These are phyloP conservation scores for Candida oleophila DNA, from an alignment of 805 yeast species.

Conservation along the genomic window DNA sequence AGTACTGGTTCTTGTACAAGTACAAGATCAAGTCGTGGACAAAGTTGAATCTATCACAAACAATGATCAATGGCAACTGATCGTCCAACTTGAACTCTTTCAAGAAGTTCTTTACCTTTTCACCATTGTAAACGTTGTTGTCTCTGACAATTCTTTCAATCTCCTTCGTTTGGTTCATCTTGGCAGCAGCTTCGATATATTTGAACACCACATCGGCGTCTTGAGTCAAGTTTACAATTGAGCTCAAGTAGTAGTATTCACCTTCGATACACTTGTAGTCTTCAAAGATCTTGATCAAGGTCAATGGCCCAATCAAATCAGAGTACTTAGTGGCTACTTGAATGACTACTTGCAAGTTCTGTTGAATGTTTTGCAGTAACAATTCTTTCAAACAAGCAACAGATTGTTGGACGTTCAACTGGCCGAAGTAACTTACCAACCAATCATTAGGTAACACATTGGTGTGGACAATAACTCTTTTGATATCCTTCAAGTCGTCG, in stretches of 20 bases:
- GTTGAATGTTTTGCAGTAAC: slow-evolving; percentile 73
- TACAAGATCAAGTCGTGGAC: slow-evolving; percentile 92
- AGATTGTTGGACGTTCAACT: slow-evolving; percentile 90
- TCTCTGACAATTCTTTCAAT: slow-evolving; percentile 95
- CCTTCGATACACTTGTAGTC: slow-evolving; percentile 93
- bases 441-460: slow-evolving; percentile 85
- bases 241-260: slow-evolving; percentile 86
- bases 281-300: slow-evolving; percentile 87
- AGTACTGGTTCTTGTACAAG: slow-evolving; percentile 91
- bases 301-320: slow-evolving; percentile 84
- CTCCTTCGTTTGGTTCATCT: slow-evolving; percentile 85
- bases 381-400: slow-evolving; percentile 84
- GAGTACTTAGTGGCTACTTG: slow-evolving; percentile 97
- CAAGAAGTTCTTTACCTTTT: slow-evolving; percentile 94
- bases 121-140: slow-evolving; percentile 92
- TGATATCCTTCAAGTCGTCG: slow-evolving; percentile 91
- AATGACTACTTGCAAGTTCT: slow-evolving; percentile 86
- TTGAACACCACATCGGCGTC: slow-evolving; percentile 95
- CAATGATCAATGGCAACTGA: slow-evolving; percentile 94
- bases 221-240: slow-evolving; percentile 89
- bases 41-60: slow-evolving; percentile 87
- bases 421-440: slow-evolving; percentile 90
- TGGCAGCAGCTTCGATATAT: slow-evolving; percentile 92
- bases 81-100: slow-evolving; percentile 93
- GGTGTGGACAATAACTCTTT: slow-evolving; percentile 90